A percentile compares a stretch with the other conserved stretches of the same genome.
phyloP scores from a whole-genome alignment of 306 rosid genomes.

The Prunus salicina region DNA sequence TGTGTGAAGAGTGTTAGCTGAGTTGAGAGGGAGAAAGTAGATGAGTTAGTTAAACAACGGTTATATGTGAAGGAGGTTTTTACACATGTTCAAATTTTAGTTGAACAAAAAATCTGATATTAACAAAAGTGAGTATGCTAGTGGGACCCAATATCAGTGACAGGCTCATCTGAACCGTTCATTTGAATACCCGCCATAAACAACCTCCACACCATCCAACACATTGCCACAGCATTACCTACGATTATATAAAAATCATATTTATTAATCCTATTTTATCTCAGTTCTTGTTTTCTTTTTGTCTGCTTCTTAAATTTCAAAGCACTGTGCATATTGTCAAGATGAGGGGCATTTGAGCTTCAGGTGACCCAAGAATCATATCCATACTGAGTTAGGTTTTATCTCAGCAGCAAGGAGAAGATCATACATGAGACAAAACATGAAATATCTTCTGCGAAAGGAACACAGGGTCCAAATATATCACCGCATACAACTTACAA shows the following conservation, averaged over 20 bases:
- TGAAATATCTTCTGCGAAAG: constrained; percentile 1
- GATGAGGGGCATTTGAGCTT: not conserved
- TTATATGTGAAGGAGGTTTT: constrained; percentile 49
- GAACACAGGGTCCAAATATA: not conserved
- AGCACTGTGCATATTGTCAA: not conserved
- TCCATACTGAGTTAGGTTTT: not conserved
- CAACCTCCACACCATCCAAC: not conserved
- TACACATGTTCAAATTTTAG: constrained; percentile 38
- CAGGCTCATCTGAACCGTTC: not conserved
- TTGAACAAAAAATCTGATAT: not conserved
- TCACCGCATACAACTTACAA: not conserved
- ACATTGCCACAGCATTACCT: no score
- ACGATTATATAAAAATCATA: no score
- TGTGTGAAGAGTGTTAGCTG: not conserved
- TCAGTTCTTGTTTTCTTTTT: no score
- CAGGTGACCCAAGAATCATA: not conserved
- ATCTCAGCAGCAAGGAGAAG: not conserved
- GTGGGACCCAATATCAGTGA: not conserved
- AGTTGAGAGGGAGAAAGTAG: not conserved
- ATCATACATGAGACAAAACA: not conserved
- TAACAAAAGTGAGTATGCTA: not conserved
- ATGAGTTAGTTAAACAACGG: constrained; percentile 19
- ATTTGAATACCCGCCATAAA: not conserved
- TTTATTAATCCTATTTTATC: no score
- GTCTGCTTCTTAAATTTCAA: no score